Evolutionary conservation across 1,284 basidiomycete genomes (phyloP).

Genomic region (Termitomyces sp.): DNA sequence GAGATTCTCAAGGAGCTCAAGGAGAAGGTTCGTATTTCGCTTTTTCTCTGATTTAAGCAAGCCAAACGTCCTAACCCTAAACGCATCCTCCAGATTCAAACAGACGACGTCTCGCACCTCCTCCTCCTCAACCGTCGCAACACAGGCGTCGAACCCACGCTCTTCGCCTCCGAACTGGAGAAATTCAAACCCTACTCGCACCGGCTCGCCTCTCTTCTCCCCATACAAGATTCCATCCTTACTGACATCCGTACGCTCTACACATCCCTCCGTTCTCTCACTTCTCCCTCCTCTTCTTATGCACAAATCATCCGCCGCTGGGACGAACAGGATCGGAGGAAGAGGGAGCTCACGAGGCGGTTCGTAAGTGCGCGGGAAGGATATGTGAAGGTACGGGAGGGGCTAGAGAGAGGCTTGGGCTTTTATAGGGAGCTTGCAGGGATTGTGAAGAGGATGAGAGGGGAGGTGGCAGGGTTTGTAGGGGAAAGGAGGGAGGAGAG

Average conservation of each 20-base stretch:
- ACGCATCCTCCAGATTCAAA: conserved; percentile 66
- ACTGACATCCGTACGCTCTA: conserved; percentile 69
- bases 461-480: conserved; percentile 62
- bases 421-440: conserved; percentile 86
- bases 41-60: no score
- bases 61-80: background rate
- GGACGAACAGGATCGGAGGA: conserved; percentile 73
- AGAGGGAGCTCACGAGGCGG: conserved; percentile 67
- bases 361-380: conserved; percentile 75
- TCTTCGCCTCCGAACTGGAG: conserved; percentile 92
- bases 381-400: conserved; percentile 85
- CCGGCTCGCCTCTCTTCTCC: conserved; percentile 70
- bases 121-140: conserved; percentile 89
- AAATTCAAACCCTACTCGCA: conserved; percentile 93
- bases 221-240: conserved; percentile 70
- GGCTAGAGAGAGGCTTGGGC: conserved; percentile 79
- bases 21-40: conserved; percentile 59
- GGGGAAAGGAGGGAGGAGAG: conserved; percentile 67
- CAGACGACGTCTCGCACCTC: conserved; percentile 94
- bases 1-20: conserved; percentile 92
- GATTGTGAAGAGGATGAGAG: conserved; percentile 55
- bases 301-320: conserved; percentile 50
- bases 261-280: conserved; percentile 68
- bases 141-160: conserved; percentile 75
- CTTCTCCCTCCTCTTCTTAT: conserved; percentile 45